Base-by-base conservation (phyloP, 768 basidiomycete genomes). In the Leucosporidium creatinivorum region DNA sequence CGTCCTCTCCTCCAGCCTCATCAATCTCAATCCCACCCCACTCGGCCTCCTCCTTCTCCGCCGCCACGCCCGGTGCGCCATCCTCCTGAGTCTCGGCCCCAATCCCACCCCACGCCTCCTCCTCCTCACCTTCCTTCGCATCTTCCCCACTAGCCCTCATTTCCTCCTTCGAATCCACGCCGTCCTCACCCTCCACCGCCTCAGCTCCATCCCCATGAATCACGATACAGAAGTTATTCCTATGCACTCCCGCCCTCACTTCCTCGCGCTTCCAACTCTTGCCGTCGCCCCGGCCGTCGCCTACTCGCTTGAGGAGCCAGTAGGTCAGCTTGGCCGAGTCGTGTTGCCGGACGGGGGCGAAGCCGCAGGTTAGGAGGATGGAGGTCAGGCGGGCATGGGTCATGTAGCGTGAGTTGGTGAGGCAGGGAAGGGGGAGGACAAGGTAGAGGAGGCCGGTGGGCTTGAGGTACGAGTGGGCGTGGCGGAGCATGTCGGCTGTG, bases 361-460 rank as follows among this genome's bases (percentile, higher is more conserved):
- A 75, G 28, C 73, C 73, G 12, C 64, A 62, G 3, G 72, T 67
- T 1, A 28, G 39, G 58, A 74, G 63, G 39, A 75, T 71, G 4
- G 44, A 15, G 1, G 31, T 56, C n/a, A 74, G 58, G 18, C 66
- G 68, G 10, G 55, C 65, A 49, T 65, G 68, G 9, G 65, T 63
- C 17, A 74, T 47, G 62, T 75, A 75, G 25, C 75, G 70, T 1
- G 69, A 71, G 66, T 75, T 75, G 44, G 68, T 66, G 9, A 75
- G 61, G 62, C 75, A 75, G 15, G 75, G 68, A 15, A 74, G 67
- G 4, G 75, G 75, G 7, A 75, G 73, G 64, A 75, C 75, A 58
- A 74, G 26, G 68, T 73, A 75, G 33, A 75, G 69, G 49, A 65
- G 66, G 13, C 73, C 73, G 23, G 54, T 25, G 5, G 74, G 63